Evolutionary conservation across 495 filamentous ascomycete species (phyloP).

Genomic region (Ramalina peruviana): DNA sequence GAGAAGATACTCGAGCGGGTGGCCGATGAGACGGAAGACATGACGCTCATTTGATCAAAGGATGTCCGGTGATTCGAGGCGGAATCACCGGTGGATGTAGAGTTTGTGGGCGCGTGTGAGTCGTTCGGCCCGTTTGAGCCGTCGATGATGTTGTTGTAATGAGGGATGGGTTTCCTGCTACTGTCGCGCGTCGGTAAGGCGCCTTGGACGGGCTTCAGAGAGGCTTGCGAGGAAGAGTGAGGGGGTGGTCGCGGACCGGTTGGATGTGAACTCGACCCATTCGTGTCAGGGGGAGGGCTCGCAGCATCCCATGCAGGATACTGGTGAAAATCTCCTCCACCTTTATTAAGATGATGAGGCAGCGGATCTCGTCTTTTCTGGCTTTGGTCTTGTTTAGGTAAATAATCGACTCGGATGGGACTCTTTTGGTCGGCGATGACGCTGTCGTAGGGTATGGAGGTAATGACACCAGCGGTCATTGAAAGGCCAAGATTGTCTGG

Average conservation of each 20-base stretch:
- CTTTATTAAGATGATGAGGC: slow-evolving; percentile 70
- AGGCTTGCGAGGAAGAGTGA: slow-evolving; percentile 40
- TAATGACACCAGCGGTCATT: slow-evolving; percentile 73
- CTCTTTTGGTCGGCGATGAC: slow-evolving; percentile 49
- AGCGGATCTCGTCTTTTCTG: slow-evolving; percentile 52
- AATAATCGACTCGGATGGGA: slow-evolving; percentile 63
- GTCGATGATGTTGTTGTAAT: slow-evolving; percentile 26
- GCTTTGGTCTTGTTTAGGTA: slow-evolving; percentile 55
- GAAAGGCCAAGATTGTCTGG: slow-evolving; percentile 43
- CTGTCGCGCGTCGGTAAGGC: slow-evolving; percentile 42
- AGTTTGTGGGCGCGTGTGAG: slow-evolving; percentile 45
- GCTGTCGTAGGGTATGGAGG: slow-evolving; percentile 78
- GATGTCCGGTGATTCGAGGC: slow-evolving; percentile 57
- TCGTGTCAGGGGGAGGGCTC: slow-evolving; percentile 11
- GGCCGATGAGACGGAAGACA: slow-evolving; percentile 44
- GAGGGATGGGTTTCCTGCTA: slow-evolving; percentile 57
- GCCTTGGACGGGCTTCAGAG: slow-evolving; percentile 42
- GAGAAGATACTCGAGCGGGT: slow-evolving; percentile 52
- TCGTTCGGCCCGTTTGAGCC: slow-evolving; percentile 16
- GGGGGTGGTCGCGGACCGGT: slow-evolving; percentile 60
- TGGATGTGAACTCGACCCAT: slow-evolving; percentile 38
- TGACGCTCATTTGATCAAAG: slow-evolving; percentile 52
- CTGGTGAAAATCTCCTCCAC: slow-evolving; percentile 71
- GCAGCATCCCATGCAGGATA: slow-evolving; percentile 62
- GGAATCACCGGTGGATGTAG: slow-evolving; percentile 51